Evolutionary conservation across 371 early-diverging fungal species (phyloP).

Genomic region (Circinella umbellata): DNA sequence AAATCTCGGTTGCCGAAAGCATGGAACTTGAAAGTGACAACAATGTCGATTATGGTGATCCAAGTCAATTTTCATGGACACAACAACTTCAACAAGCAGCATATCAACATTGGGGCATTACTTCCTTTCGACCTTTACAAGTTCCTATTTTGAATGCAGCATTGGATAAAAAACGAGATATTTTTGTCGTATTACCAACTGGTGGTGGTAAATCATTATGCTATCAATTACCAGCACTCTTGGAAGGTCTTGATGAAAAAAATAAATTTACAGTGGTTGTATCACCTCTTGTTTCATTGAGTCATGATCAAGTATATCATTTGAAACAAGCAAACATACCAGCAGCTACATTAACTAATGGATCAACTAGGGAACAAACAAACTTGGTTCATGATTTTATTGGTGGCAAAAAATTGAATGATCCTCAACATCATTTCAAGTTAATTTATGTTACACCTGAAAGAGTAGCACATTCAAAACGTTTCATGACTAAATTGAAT

Average conservation of each 20-base stretch:
- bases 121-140: conserved; percentile 73
- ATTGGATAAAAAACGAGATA: conserved; percentile 67
- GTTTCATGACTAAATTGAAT: conserved; percentile 70
- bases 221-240: conserved; percentile 86
- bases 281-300: conserved; percentile 85
- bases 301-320: conserved; percentile 84
- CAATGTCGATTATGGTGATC: conserved; percentile 29
- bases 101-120: conserved; percentile 52
- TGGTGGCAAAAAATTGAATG: conserved; percentile 27
- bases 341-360: conserved; percentile 68
- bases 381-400: conserved; percentile 55
- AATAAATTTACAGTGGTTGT: conserved; percentile 84
- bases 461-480: conserved; percentile 76
- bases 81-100: conserved; percentile 37
- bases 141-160: conserved; percentile 78
- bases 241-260: conserved; percentile 28
- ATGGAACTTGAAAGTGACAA: background rate
- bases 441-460: conserved; percentile 94
- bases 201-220: conserved; percentile 92
- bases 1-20: background rate
- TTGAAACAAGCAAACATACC: conserved; percentile 71
- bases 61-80: conserved; percentile 59
- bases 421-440: conserved; percentile 31
- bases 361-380: conserved; percentile 59
- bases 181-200: conserved; percentile 89